phyloP scores from a whole-genome alignment of 164 flowering plant species.

The Berberis vulgaris region DNA sequence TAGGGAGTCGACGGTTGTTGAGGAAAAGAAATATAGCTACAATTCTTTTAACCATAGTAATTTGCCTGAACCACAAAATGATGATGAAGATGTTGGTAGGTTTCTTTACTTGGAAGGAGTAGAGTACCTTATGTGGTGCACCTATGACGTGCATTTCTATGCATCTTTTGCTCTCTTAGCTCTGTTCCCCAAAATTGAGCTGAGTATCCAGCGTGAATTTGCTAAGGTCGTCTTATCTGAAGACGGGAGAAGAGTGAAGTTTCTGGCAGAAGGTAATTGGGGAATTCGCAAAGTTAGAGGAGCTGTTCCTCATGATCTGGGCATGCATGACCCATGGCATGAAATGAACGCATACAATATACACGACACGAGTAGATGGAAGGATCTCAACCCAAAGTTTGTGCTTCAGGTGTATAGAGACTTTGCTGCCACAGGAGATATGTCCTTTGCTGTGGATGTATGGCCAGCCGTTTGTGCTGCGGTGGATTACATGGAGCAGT shows the following conservation, averaged over 20 bases:
- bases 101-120: constrained; percentile 89
- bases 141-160: constrained; percentile 93
- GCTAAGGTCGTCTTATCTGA: constrained; percentile 84
- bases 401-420: constrained; percentile 94
- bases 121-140: constrained; percentile 92
- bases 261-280: constrained; percentile 69
- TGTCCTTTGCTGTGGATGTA: constrained; percentile 76
- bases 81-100: constrained; percentile 67
- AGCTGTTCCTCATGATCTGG: constrained; percentile 90
- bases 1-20: constrained; percentile 10
- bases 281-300: constrained; percentile 88
- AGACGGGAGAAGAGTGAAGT: constrained; percentile 79
- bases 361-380: constrained; percentile 91
- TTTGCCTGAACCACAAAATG: constrained; percentile 15
- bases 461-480: constrained; percentile 96
- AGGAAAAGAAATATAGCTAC: constrained; percentile 6
- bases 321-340: constrained; percentile 88
- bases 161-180: constrained; percentile 87
- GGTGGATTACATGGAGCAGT: constrained; percentile 89
- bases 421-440: constrained; percentile 75
- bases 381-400: constrained; percentile 83
- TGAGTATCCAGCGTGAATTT: constrained; percentile 82
- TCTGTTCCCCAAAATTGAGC: constrained; percentile 79
- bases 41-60: not conserved
- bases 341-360: constrained; percentile 96